Evolutionary conservation across 805 yeast species (phyloP).

Genomic region (Blastobotrys chiropterorum): DNA sequence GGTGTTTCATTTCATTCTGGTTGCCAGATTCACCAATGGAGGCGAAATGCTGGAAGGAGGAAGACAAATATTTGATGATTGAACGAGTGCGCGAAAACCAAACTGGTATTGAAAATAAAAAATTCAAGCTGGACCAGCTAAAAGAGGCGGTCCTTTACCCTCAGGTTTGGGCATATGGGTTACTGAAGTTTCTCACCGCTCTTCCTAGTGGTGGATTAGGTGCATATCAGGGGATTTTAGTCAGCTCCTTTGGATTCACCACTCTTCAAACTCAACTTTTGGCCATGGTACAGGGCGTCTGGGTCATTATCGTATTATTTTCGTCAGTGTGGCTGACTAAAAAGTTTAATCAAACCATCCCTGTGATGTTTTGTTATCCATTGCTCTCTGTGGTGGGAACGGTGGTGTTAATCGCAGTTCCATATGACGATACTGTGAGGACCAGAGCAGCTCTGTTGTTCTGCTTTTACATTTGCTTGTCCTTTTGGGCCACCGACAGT

Average conservation of each 20-base stretch:
- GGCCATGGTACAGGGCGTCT: constrained; percentile 32
- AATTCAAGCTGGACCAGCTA: constrained; percentile 38
- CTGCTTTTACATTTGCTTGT: constrained; percentile 28
- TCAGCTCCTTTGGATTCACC: constrained; percentile 29
- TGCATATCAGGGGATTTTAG: constrained; percentile 28
- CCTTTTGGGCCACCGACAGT: constrained; percentile 26
- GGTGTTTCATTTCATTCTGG: constrained; percentile 18
- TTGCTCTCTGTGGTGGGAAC: constrained; percentile 32
- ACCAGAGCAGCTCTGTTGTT: constrained; percentile 27
- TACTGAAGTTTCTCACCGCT: constrained; percentile 26
- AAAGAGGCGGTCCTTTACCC: constrained; percentile 40
- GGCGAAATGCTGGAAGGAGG: constrained; percentile 38
- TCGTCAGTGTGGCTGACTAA: constrained; percentile 24
- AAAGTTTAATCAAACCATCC: constrained; percentile 18
- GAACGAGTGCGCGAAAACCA: constrained; percentile 29
- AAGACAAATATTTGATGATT: constrained; percentile 37
- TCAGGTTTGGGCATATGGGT: constrained; percentile 29
- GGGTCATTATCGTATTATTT: constrained; percentile 25
- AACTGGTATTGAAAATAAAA: constrained; percentile 39
- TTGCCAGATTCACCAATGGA: constrained; percentile 45
- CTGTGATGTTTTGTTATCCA: constrained; percentile 24
- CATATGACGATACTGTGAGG: constrained; percentile 20
- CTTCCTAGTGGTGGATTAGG: constrained; percentile 31
- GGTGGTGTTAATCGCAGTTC: constrained; percentile 26
- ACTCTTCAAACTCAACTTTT: constrained; percentile 29